Percentiles rank a stretch among this genome's conserved stretches.
Evolutionary conservation across 2,329 filamentous ascomycete genomes (phyloP).

Genomic region (Alternaria ethzedia): DNA sequence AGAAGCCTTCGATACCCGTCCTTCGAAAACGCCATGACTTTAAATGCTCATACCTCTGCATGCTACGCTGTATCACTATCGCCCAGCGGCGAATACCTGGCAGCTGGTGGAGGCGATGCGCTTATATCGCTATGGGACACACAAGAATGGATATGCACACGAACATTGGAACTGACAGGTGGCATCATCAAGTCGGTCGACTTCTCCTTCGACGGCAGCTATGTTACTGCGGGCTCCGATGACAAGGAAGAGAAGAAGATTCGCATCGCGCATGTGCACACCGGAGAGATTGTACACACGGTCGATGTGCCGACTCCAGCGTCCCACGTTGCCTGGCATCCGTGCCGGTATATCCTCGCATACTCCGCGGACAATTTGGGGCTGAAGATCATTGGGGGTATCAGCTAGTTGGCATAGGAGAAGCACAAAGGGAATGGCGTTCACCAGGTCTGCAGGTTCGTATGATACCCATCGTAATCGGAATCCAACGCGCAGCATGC

Average conservation of each 20-base stretch:
- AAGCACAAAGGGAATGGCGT: not conserved
- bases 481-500: not conserved
- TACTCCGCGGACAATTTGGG: conserved; percentile 70
- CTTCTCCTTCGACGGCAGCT: conserved; percentile 80
- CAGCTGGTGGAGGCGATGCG: conserved; percentile 77
- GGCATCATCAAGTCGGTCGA: conserved; percentile 74
- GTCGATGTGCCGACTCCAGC: conserved; percentile 71
- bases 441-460: conserved; percentile 3
- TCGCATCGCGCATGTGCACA: conserved; percentile 74
- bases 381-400: conserved; percentile 69
- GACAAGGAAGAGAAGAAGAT: conserved; percentile 75
- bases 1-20: conserved; percentile 65
- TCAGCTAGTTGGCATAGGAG: conserved; percentile 20
- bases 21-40: conserved; percentile 58
- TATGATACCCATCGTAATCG: conserved; percentile 25
- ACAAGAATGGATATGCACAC: conserved; percentile 75
- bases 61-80: conserved; percentile 73
- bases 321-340: conserved; percentile 77
- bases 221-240: conserved; percentile 75
- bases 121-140: conserved; percentile 81
- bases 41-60: conserved; percentile 76
- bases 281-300: conserved; percentile 73
- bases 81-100: conserved; percentile 73
- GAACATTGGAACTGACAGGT: conserved; percentile 71
- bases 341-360: conserved; percentile 74